These are phyloP conservation scores for Populus davidiana DNA, from an alignment of 345 rosid species.

Conservation along the genomic window DNA sequence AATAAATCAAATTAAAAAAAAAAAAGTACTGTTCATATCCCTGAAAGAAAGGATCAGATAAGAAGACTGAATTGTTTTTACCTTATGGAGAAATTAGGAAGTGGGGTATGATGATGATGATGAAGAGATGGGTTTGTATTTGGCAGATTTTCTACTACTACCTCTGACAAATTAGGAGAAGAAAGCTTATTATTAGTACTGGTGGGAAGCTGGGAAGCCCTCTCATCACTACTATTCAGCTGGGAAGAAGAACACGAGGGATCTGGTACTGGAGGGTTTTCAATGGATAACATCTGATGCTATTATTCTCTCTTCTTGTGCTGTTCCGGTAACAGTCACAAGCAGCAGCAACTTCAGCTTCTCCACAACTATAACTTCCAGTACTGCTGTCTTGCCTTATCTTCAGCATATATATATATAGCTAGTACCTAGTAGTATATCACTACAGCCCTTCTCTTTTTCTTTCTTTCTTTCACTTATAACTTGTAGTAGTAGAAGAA, in stretches of 20 bases:
- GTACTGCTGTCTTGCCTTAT: slow-evolving; percentile 31
- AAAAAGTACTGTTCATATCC: slow-evolving; percentile 5
- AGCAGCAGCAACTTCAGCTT: slow-evolving; percentile 31
- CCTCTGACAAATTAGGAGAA: slow-evolving; percentile 12
- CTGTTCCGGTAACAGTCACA: slow-evolving; percentile 61
- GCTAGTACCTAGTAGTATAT: not conserved
- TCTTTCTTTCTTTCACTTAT: not conserved
- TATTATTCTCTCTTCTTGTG: slow-evolving; percentile 59
- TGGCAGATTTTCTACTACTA: slow-evolving; percentile 48
- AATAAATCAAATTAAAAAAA: not conserved
- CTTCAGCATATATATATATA: slow-evolving; percentile 73
- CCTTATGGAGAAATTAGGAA: slow-evolving; percentile 82
- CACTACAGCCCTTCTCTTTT: slow-evolving; percentile 1
- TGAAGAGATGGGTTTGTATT: slow-evolving; percentile 17
- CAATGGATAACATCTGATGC: slow-evolving; percentile 86
- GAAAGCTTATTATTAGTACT: not conserved
- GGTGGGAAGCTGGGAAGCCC: slow-evolving; percentile 35
- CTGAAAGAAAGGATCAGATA: not conserved
- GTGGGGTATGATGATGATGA: slow-evolving; percentile 29
- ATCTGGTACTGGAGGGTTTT: slow-evolving; percentile 60
- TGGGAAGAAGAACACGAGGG: slow-evolving; percentile 52
- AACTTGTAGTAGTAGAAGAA: not conserved
- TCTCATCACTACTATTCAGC: slow-evolving; percentile 35
- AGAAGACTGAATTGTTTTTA: slow-evolving; percentile 18
- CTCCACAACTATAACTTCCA: slow-evolving; percentile 27